phyloP scores from a whole-genome alignment of 2,329 filamentous ascomycete species.

The Hortaea werneckii region DNA sequence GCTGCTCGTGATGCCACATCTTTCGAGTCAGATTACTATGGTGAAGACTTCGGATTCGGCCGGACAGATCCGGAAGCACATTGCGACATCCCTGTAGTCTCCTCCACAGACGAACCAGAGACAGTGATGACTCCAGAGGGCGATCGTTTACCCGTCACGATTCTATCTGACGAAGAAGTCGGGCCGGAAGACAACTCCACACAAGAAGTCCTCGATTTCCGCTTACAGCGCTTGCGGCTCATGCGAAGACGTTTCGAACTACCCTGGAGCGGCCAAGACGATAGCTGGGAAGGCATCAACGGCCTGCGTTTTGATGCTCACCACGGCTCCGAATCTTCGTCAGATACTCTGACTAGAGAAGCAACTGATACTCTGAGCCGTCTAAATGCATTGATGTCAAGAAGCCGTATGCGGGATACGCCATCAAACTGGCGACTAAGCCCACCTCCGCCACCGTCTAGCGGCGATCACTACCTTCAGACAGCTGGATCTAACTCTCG shows the following conservation, averaged over 20 bases:
- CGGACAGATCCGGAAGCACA: constrained; percentile 14
- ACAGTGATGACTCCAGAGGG: constrained; percentile 8
- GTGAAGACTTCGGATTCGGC: constrained; percentile 13
- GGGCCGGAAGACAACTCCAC: constrained; percentile 22
- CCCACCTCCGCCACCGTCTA: neutral
- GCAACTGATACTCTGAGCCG: constrained; percentile 11
- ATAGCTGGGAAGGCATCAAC: constrained; percentile 6
- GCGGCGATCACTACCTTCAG: neutral
- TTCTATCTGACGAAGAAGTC: constrained; percentile 21
- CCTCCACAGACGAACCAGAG: constrained; percentile 8
- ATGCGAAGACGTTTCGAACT: constrained; percentile 17
- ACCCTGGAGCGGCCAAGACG: constrained; percentile 13
- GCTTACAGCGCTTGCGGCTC: constrained; percentile 17
- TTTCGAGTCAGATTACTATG: constrained; percentile 7
- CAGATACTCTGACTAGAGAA: too few relatives aligned
- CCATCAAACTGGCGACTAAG: constrained; percentile 7
- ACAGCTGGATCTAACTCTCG: too few relatives aligned
- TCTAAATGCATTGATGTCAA: constrained; percentile 18
- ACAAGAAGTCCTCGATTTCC: constrained; percentile 25
- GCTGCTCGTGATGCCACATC: constrained; percentile 2
- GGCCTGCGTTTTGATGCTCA: constrained; percentile 5
- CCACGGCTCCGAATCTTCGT: too few relatives aligned
- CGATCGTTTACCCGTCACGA: constrained; percentile 13
- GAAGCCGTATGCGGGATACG: constrained; percentile 13
- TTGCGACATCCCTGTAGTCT: constrained; percentile 16